These are phyloP conservation scores for Yamadazyma conglobata DNA, from an alignment of 1,139 yeast species.

Conservation along the genomic window DNA sequence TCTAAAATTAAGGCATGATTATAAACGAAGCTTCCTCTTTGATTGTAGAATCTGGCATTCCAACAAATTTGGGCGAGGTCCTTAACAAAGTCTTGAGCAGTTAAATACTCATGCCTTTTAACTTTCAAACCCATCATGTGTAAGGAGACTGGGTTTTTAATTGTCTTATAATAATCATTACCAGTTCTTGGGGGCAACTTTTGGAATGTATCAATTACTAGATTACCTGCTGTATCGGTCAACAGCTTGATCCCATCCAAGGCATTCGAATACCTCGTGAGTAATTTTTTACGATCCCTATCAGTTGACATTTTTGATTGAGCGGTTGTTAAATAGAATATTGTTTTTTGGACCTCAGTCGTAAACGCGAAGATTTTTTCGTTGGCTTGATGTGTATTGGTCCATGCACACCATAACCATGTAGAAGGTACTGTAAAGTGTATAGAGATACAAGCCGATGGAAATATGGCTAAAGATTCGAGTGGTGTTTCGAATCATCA, in stretches of 20 bases:
- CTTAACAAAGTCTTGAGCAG: conserved; percentile 64
- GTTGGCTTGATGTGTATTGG: too few relatives aligned
- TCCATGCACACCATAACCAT: too few relatives aligned
- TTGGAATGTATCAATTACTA: conserved; percentile 47
- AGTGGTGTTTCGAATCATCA: too few relatives aligned
- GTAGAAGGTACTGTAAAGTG: too few relatives aligned
- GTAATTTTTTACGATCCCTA: conserved; percentile 40
- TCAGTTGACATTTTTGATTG: conserved; percentile 16
- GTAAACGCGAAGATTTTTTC: conserved; percentile 1
- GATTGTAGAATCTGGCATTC: conserved; percentile 85
- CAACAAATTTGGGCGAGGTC: conserved; percentile 83
- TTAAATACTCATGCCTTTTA: conserved; percentile 45
- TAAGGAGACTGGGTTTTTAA: conserved; percentile 41
- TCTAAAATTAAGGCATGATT: conserved; percentile 72
- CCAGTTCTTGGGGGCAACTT: conserved; percentile 51
- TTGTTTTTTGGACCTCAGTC: conserved; percentile 1
- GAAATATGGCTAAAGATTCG: too few relatives aligned
- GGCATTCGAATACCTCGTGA: conserved; percentile 35
- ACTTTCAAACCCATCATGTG: conserved; percentile 42
- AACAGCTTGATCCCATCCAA: conserved; percentile 43
- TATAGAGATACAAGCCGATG: too few relatives aligned
- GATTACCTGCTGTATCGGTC: conserved; percentile 41
- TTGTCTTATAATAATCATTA: conserved; percentile 44
- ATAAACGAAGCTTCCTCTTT: conserved; percentile 63
- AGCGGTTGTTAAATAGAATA: background rate